Evolutionary conservation across 2,329 filamentous ascomycete species (phyloP), one percentile per base, ranked within the genome.

Genomic region (Aspergillus caelatus): DNA sequence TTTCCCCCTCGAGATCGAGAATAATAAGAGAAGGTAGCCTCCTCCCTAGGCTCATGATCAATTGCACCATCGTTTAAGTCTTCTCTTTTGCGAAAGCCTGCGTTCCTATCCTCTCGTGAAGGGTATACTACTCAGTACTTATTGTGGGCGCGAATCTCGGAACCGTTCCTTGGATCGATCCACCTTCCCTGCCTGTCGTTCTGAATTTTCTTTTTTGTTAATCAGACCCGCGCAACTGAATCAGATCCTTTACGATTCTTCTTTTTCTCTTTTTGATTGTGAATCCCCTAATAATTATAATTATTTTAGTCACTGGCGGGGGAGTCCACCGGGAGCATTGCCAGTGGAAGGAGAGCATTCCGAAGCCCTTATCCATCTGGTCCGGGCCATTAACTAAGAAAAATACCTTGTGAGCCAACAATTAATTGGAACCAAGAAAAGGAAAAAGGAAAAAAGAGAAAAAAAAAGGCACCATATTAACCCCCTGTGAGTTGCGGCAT

Each of bases 61-160:
- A 52, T 52, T 30, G 23, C 26, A 52, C 23, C 12, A 52, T 54
- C 32, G 50, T 23, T 16, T 54, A 54, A 54, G 50, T 9, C 21
- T 26, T 39, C 34, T 39, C 52, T 39, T 12, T 11, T 53, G 12
- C 30, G 32, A n/a, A n/a, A 6, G 19, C 52, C 14, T 48, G 45
- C 12, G 45, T 39, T 26, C 12, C 34, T 39, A n/a, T 26, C 34
- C 6, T n/a, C 32, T n/a, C 32, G 2, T 34, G 21, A 36, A 11
- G n/a, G 30, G 6, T 34, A 34, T 34, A 34, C 23, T 26, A 32
- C 30, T 23, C 6, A 34, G 23, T 39, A 30, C n/a, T 26, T 8
- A 46, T 50, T 64, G 65, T 66, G 65, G 63, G 57, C 50, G 56
- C 60, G 65, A 66, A 63, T 66, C 65, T 67, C 65, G 67, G 67